Base-by-base conservation (phyloP, 208 protist species). In the Leishmania braziliensis region DNA sequence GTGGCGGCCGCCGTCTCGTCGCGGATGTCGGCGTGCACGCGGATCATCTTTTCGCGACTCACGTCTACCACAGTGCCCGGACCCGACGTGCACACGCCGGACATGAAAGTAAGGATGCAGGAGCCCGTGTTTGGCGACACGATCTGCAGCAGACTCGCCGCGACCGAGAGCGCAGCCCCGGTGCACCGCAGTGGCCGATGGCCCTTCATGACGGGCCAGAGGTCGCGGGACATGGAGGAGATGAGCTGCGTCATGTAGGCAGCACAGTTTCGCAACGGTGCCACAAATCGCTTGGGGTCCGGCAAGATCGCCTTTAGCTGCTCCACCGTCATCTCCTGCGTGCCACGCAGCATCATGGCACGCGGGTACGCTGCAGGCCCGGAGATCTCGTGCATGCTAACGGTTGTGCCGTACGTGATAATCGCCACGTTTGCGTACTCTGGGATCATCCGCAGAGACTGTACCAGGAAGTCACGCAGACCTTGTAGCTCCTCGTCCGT, bases 371-470 rank as follows among this genome's bases (percentile, higher is more conserved):
- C 84, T 73, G 84, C 97, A 74, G 80, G 79, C 5, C 83, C 85
- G 56, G 83, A 79, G 39, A 98, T 75, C 72, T 98, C 92, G 82
- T 98, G 93, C 77, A 98, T 65, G 75, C 96, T 91, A 79, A 99
- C 97, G 5, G 96, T 99, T 2, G 98, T 98, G 33, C 99, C 99
- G 85, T 98, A 99, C 2, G 99, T 99, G 79, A 99, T 98, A n/a
- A 99, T 85, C 75, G 98, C 98, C 33, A 99, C 96, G 26, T 94
- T 87, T 1, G 97, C 88, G 78, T 99, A 92, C 58, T 92, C 85
- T 23, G 99, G 99, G 18, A 99, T 86, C 53, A 98, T 90, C 39
- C 92, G 93, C 50, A 99, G 80, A 9, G 95, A 93, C 85, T 96
- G 84, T 26, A 93, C 82, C 26, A 99, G 90, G 78, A 97, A 97